Base-by-base conservation (phyloP, 164 flowering plant genomes). In the Pachysandra terminalis region DNA sequence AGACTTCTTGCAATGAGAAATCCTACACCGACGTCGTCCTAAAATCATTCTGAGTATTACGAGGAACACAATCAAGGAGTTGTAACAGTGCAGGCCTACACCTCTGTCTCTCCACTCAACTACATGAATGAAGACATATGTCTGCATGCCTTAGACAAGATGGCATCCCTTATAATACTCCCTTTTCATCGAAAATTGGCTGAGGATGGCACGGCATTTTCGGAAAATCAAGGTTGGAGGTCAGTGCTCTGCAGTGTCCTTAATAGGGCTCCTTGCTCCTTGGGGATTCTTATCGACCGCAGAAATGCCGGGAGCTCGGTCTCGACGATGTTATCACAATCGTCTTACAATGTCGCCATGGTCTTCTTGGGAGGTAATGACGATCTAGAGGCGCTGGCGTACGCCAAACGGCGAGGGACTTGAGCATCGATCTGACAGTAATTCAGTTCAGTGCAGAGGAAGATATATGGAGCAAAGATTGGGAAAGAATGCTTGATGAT, bases 311-410 rank as follows among this genome's bases (percentile, higher is more conserved):
- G 26, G 3, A 26, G 26, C 41, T 9, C 63, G 57, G 0, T 65
- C 41, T 23, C 28, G 19, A 26, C 2, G n/a, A n/a, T n/a, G n/a
- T n/a, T n/a, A n/a, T n/a, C n/a, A n/a, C n/a, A n/a, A n/a, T n/a
- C n/a, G n/a, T 32, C 61, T 1, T 66, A 70, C 56, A 57, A 68
- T 1, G 76, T 83, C 1, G 79, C 67, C 0, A 75, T 76, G 41
- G 49, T 88, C 37, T 88, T 83, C 77, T 61, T 83, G 7, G 87
- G 86, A 2, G 90, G 90, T 9, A 75, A 79, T 3, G 87, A 88
- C 66, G 93, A 88, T 45, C 69, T 80, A 22, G 93, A 86, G 52
- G 87, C 89, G 5, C 48, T 86, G 0, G 79, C 88, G 0, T 85
- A 67, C 28, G 84, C 70, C 0, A 35, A 53, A 13, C 72, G 80